phyloP scores from a whole-genome alignment of 139 green algal genomes.

The Spirogloea muscicola region DNA sequence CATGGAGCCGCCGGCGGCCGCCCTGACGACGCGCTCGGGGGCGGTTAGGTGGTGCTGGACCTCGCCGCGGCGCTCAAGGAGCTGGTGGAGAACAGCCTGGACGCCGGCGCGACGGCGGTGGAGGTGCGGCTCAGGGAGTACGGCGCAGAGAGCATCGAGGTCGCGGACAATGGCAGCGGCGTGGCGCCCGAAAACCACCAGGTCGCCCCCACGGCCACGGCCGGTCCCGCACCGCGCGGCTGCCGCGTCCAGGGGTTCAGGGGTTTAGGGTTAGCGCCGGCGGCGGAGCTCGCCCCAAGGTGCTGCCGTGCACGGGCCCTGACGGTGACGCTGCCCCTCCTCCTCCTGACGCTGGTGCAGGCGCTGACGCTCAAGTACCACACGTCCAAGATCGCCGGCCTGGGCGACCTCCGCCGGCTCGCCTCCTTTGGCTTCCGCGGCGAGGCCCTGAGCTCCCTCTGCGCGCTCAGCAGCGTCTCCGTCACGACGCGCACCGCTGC shows the following conservation, averaged over 20 bases:
- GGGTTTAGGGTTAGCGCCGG: no score
- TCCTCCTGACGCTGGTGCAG: constrained; percentile 1
- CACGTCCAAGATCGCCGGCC: constrained; percentile 86
- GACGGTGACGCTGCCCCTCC: neutral
- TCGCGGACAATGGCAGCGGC: constrained; percentile 89
- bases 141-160: constrained; percentile 82
- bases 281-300: no score
- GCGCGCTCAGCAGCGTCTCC: constrained; percentile 64
- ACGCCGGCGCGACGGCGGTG: constrained; percentile 85
- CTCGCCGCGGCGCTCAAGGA: constrained; percentile 71
- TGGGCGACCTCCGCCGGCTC: constrained; percentile 72
- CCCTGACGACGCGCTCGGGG: no score
- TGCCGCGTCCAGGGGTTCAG: no score
- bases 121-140: constrained; percentile 85
- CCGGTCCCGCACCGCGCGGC: no score
- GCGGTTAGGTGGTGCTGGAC: constrained; percentile 87
- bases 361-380: constrained; percentile 87
- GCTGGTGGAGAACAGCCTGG: constrained; percentile 93
- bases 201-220: neutral
- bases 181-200: constrained; percentile 65
- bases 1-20: no score
- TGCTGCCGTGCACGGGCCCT: no score
- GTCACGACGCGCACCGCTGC: constrained; percentile 74
- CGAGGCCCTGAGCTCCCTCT: constrained; percentile 90
- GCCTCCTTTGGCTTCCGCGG: constrained; percentile 91